Base-by-base conservation (phyloP, 2,329 filamentous ascomycete genomes). In the Fusarium protoensiforme region DNA sequence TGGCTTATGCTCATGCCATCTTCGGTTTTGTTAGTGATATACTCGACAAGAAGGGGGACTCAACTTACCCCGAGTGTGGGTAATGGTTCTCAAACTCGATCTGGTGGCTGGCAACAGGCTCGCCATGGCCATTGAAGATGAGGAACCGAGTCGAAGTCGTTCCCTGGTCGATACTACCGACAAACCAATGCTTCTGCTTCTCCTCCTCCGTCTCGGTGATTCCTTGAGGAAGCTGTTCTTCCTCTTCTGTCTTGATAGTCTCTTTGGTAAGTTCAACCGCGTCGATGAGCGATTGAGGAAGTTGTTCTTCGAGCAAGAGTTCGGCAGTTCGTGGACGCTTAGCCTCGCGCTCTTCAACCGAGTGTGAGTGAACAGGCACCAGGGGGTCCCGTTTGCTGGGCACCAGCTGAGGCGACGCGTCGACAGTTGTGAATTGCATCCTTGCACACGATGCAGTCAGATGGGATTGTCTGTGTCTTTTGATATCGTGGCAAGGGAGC, bases 1-100 rank as follows among this genome's bases (percentile, higher is more conserved):
- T 6, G 95, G 94, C 78, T 97, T 92, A 80, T 97, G 94, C 81
- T 98, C 95, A 81, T 97, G 94, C 94, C 94, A 97, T 82, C 94
- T 96, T 27, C 38, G 64, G 31, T 35, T 14, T 33, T 24, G 51
- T 75, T 69, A 74, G 62, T 51, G 56, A 2, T 24, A 14, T 22
- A 22, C 22, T 13, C 35, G 14, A 14, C 9, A 16, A 31, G 13
- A 24, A 38, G 43, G 38, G 46, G 43, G 64, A 33, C 53, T 38
- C 33, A 54, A 87, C 91, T 84, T 87, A 96, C 93, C 95, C 95
- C 73, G 95, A 92, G 69, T 95, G 87, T 18, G 94, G 94, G 81
- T 97, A 96, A 67, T 92, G 89, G 80, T 97, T 95, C 74, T 91
- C 90, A 79, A 97, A 95, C 81, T 97, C 94, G 74, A 95, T 91